Evolutionary conservation across 345 rosid species (phyloP), one percentile per base, ranked within the genome.

Genomic region (Melaleuca alternifolia): DNA sequence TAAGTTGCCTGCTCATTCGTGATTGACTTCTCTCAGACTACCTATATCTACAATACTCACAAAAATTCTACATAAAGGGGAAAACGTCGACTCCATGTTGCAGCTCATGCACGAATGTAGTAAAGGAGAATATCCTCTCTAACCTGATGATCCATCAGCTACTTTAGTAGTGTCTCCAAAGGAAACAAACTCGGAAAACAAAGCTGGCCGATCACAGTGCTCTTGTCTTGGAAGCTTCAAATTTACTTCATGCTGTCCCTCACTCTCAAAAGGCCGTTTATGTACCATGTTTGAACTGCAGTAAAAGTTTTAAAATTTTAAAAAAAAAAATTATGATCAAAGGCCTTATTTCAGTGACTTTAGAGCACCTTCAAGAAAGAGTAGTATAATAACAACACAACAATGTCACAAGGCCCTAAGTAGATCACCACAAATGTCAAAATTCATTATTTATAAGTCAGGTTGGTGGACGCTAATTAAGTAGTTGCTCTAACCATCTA

Each of bases 181-280:
- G 41, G 84, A 61, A 84, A 86, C 83, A 46, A 65, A 84, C 56
- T 90, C 92, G 11, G 89, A 79, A 82, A 85, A 56, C 75, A 90
- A 83, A 83, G 86, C 86, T 50, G 71, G 79, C 50, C 83, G 82
- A 79, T 88, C 87, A 85, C 83, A n/a, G 81, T 84, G 81, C 54
- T 89, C 83, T 61, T 87, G 91, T 88, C 92, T 88, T 71, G 87
- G 85, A 62, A 89, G 91, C 91, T 93, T 94, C 84, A 86, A 85
- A 83, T 92, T 79, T 76, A 87, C 85, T 76, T 89, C 89, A 51
- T 85, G 88, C 5, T 84, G 54, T 61, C 90, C 93, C 85, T 92
- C 91, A 61, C 89, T 86, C 26, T 86, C 86, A 86, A 92, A 93
- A 83, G 89, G 91, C 50, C 96, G 88, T 84, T 94, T 94, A 56